Evolutionary conservation across 495 filamentous ascomycete genomes (phyloP), one percentile per base, ranked within the genome.

Genomic region (Cairneyella variabilis): DNA sequence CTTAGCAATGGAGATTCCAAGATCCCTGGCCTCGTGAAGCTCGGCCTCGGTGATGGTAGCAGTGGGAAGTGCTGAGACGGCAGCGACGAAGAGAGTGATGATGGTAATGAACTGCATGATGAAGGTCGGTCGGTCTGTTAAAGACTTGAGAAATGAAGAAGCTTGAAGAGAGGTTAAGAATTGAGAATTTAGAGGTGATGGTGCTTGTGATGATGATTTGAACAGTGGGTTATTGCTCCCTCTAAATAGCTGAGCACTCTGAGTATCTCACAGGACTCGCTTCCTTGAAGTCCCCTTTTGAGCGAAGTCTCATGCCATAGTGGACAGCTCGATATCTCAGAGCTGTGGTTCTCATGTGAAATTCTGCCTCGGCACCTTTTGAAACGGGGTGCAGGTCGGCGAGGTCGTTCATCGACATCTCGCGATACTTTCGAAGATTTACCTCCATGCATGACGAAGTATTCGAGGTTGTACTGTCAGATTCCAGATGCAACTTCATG

Each of bases 31-130:
- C 12, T 27, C 21, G 12, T 40, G 11, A n/a, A 25, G 3, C 14
- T 23, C 48, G 2, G 21, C 47, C 4, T 22, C n/a, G 16, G 43
- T 18, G 11, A 43, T 11, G 40, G n/a, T 5, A 3, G 23, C 23
- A 20, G 43, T 28, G 10, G 43, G 43, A 17, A 47, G 10, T 17
- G 43, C 43, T 17, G 43, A 3, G 18, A 25, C 21, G 43, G 20
- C 12, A 16, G 43, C 43, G 25, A 25, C 43, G 43, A 47, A 28
- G 3, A 47, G 43, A 47, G 43, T 17, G 21, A 17, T 30, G 43
- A 32, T 47, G 23, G 16, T 47, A 12, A 18, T 23, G 23, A 28
- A 47, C 30, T 47, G 43, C 43, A 47, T 47, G 9, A 28, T 47
- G 3, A 17, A 12, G 40, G 9, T 43, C 7, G n/a, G 43, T 28